These are phyloP conservation scores for Fusarium sp. DNA, from an alignment of 2,329 filamentous ascomycete genomes.

Conservation along the genomic window DNA sequence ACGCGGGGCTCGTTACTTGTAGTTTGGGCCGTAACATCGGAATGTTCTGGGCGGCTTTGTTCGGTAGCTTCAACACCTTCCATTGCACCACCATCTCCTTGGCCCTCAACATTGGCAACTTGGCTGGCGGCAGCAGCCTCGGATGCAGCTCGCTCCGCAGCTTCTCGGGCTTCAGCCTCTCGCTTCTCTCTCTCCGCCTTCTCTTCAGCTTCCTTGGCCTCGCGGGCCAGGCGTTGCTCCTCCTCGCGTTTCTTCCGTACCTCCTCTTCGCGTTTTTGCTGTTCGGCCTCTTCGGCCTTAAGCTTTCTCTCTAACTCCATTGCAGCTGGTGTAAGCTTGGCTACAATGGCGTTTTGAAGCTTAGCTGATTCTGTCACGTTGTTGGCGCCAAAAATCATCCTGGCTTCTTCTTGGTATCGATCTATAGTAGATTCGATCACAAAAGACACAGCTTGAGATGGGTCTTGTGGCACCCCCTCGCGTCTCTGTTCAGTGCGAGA, in stretches of 20 bases:
- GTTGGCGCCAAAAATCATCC: constrained; percentile 79
- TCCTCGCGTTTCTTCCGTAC: constrained; percentile 70
- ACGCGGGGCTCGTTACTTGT: constrained; percentile 61
- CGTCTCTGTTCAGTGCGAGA: constrained; percentile 59
- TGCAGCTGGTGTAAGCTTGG: constrained; percentile 81
- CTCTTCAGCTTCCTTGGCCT: constrained; percentile 77
- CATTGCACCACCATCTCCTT: constrained; percentile 63
- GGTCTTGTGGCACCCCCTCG: constrained; percentile 63
- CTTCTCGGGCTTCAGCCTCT: constrained; percentile 75
- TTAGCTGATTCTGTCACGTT: constrained; percentile 72
- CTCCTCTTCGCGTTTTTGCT: constrained; percentile 61
- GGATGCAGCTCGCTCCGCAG: constrained; percentile 64
- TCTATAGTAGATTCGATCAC: constrained; percentile 73
- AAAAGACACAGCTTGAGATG: constrained; percentile 80
- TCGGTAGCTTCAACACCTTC: constrained; percentile 75
- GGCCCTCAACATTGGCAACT: constrained; percentile 6
- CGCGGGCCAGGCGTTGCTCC: constrained; percentile 70
- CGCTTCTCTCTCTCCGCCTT: constrained; percentile 71
- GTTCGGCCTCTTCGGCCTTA: constrained; percentile 66
- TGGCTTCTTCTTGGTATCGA: constrained; percentile 90
- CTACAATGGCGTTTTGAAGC: constrained; percentile 74
- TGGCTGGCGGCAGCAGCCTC: constrained; percentile 58
- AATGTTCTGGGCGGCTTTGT: constrained; percentile 46
- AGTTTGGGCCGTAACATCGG: constrained; percentile 42
- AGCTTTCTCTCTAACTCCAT: constrained; percentile 80